These are phyloP conservation scores for Magnusiomyces suaveolens DNA, from an alignment of 1,139 yeast species.

Conservation along the genomic window DNA sequence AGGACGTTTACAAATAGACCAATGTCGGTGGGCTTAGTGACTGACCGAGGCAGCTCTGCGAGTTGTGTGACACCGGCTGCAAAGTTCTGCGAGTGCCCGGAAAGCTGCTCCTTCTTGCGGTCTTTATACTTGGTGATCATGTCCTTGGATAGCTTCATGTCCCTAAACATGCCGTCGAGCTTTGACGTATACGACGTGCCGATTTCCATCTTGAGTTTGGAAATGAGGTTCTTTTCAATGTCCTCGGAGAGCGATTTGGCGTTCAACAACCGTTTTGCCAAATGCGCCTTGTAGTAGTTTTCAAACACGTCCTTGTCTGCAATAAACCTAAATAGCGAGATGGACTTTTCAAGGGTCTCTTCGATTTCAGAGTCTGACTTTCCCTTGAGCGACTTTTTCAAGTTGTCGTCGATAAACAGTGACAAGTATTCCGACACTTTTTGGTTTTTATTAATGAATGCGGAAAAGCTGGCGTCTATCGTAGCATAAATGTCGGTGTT, in stretches of 20 bases:
- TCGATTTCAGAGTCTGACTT: constrained; percentile 47
- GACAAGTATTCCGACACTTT: constrained; percentile 69
- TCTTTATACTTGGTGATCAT: constrained; percentile 40
- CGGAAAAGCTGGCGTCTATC: constrained; percentile 41
- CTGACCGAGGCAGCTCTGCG: neutral
- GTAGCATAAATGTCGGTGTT: constrained; percentile 46
- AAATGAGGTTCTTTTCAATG: constrained; percentile 60
- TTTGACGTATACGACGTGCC: constrained; percentile 75
- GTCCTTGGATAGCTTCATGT: constrained; percentile 60
- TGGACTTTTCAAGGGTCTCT: constrained; percentile 45
- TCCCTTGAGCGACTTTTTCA: constrained; percentile 51
- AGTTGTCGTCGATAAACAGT: constrained; percentile 32
- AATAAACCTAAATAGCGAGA: constrained; percentile 55
- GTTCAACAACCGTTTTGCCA: constrained; percentile 72
- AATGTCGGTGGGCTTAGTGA: constrained; percentile 18
- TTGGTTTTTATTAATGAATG: constrained; percentile 48
- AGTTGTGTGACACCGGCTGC: no score
- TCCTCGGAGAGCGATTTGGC: constrained; percentile 44
- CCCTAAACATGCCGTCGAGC: constrained; percentile 80
- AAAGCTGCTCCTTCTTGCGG: neutral
- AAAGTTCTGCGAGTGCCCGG: neutral
- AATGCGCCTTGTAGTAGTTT: constrained; percentile 73
- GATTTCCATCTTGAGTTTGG: constrained; percentile 64
- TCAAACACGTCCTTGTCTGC: constrained; percentile 85
- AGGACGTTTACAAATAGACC: constrained; percentile 46